Evolutionary conservation across 1,284 basidiomycete species (phyloP).

Genomic region (Hemileia vastatrix): DNA sequence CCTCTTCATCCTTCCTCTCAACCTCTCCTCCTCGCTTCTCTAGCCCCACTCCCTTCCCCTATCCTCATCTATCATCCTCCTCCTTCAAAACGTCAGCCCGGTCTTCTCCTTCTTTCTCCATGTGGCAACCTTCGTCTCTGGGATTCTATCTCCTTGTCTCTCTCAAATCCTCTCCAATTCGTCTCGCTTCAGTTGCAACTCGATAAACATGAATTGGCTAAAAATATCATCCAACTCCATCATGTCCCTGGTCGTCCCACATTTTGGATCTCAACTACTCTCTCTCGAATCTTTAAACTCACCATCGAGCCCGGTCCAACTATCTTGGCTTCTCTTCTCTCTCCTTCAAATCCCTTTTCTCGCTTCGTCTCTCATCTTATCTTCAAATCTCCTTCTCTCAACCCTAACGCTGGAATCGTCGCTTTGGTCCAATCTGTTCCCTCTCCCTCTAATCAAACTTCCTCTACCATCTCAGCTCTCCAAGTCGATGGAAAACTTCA

Average conservation of each 20-base stretch:
- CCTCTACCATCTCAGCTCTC: no score
- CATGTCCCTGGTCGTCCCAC: conserved; percentile 21
- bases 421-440: no score
- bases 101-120: conserved; percentile 18
- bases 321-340: background rate
- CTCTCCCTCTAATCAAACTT: no score
- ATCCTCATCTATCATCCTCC: conserved; percentile 5
- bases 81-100: conserved; percentile 14
- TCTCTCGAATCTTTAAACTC: conserved; percentile 14
- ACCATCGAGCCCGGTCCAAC: conserved; percentile 13
- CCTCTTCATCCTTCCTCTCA: background rate
- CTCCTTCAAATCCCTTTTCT: no score
- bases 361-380: no score
- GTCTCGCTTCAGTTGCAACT: conserved; percentile 19
- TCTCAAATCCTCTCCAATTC: conserved; percentile 18
- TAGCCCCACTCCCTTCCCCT: conserved; percentile 2
- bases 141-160: conserved; percentile 21
- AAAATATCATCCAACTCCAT: conserved; percentile 13
- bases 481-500: no score
- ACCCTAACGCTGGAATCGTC: conserved; percentile 27
- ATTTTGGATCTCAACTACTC: conserved; percentile 18
- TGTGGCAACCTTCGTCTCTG: conserved; percentile 18
- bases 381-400: conserved; percentile 21
- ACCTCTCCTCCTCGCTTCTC: background rate
- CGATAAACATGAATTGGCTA: conserved; percentile 16